Percentiles rank a stretch among this genome's conserved stretches.
These are phyloP conservation scores for Pichia sp. DNA, from an alignment of 1,139 yeast genomes.

Conservation along the genomic window DNA sequence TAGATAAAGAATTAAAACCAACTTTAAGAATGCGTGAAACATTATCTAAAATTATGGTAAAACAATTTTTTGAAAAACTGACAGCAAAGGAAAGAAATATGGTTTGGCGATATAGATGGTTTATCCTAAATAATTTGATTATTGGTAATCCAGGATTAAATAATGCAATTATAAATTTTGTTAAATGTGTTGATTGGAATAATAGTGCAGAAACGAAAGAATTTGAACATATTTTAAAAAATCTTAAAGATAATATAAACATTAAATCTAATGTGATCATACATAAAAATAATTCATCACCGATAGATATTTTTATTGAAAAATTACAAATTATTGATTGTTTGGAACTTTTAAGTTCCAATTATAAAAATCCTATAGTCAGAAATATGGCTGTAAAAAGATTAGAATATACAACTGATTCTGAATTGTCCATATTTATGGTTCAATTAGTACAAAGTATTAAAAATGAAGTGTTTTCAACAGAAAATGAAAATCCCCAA, in stretches of 20 bases:
- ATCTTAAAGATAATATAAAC: constrained; percentile 17
- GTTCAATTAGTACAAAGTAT: constrained; percentile 91
- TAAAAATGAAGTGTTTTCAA: constrained; percentile 49
- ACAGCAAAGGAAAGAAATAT: constrained; percentile 80
- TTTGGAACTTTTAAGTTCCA: constrained; percentile 74
- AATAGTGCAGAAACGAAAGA: constrained; percentile 76
- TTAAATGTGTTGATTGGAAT: constrained; percentile 84
- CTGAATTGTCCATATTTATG: constrained; percentile 72
- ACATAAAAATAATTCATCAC: not conserved
- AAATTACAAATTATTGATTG: constrained; percentile 79
- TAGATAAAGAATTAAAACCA: constrained; percentile 85
- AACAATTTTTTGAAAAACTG: constrained; percentile 79
- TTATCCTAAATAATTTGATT: constrained; percentile 55
- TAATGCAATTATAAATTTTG: constrained; percentile 55
- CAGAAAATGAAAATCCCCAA: not conserved
- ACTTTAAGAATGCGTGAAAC: constrained; percentile 78
- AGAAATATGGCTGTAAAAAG: constrained; percentile 86
- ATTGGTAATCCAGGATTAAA: constrained; percentile 28
- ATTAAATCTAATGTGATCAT: constrained; percentile 2
- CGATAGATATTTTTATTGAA: constrained; percentile 22
- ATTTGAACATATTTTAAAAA: constrained; percentile 46
- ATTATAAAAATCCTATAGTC: constrained; percentile 50
- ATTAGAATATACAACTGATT: constrained; percentile 68
- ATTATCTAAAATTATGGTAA: constrained; percentile 57
- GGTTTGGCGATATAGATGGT: constrained; percentile 89